A percentile compares a stretch with the other conserved stretches of the same genome.
phyloP scores from a whole-genome alignment of 345 rosid species.

The Bruguiera parviflora region DNA sequence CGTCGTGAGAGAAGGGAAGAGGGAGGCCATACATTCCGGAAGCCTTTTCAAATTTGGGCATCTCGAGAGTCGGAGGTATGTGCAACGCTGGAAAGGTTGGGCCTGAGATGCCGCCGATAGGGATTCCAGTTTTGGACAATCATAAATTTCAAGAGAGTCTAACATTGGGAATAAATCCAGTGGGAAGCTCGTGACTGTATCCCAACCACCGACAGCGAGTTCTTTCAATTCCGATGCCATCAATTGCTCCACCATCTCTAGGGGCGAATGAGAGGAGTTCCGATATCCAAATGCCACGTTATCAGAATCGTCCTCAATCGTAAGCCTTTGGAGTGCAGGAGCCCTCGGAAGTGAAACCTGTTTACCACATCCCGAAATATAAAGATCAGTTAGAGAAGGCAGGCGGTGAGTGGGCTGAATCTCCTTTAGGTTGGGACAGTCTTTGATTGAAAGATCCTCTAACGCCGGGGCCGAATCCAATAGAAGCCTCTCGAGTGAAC shows the following conservation, averaged over 20 bases:
- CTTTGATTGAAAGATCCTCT: too few relatives aligned
- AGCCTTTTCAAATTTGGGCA: too few relatives aligned
- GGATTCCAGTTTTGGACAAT: slow-evolving; percentile 4
- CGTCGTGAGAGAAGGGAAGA: too few relatives aligned
- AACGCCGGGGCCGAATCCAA: background rate
- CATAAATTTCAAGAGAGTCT: background rate
- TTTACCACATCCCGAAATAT: background rate
- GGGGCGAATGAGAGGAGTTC: background rate
- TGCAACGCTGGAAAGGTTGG: too few relatives aligned
- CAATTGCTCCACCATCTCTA: too few relatives aligned
- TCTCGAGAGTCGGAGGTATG: too few relatives aligned
- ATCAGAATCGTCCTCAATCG: background rate
- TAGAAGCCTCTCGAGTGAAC: background rate
- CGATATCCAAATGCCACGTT: background rate
- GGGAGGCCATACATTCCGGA: too few relatives aligned
- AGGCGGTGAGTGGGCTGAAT: too few relatives aligned
- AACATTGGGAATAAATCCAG: background rate
- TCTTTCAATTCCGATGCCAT: too few relatives aligned
- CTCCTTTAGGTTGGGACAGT: too few relatives aligned
- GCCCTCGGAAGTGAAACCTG: background rate
- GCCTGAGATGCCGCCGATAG: background rate
- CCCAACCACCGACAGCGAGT: background rate
- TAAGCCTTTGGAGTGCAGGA: background rate
- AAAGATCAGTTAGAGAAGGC: too few relatives aligned
- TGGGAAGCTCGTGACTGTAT: background rate